Percentiles rank a stretch among this genome's conserved stretches.
phyloP scores from a whole-genome alignment of 1,139 yeast genomes.

The Sporopachydermia cereana region DNA sequence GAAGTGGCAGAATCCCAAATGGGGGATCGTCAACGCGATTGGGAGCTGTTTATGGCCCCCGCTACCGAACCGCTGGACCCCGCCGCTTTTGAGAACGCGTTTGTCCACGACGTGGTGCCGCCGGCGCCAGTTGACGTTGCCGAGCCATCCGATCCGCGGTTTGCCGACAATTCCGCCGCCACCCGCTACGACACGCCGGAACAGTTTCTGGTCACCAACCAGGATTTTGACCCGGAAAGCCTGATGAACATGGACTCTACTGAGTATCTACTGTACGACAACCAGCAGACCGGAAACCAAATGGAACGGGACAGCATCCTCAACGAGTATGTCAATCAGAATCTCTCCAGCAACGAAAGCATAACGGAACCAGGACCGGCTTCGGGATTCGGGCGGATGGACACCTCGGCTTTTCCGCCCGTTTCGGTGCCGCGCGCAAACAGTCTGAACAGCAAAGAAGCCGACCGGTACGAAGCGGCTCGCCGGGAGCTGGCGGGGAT shows the following conservation, averaged over 20 bases:
- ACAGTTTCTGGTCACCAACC: neutral
- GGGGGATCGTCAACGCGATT: too few species aligned
- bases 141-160: neutral
- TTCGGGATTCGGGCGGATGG: neutral
- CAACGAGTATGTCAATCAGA: neutral
- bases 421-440: too few species aligned
- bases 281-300: neutral
- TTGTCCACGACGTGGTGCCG: neutral
- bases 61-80: too few species aligned
- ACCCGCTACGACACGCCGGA: neutral
- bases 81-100: too few species aligned
- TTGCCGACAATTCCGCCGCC: neutral
- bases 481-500: constrained; percentile 42
- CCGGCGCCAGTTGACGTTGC: neutral
- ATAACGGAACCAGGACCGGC: neutral
- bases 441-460: neutral
- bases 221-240: neutral
- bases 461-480: constrained; percentile 32
- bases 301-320: neutral
- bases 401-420: neutral
- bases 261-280: neutral
- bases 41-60: too few species aligned
- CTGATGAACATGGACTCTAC: constrained; percentile 1
- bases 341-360: neutral
- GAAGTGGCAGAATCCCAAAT: too few species aligned